Evolutionary conservation across 148 eudicot genomes (phyloP).

Genomic region (Nepenthes gracilis): DNA sequence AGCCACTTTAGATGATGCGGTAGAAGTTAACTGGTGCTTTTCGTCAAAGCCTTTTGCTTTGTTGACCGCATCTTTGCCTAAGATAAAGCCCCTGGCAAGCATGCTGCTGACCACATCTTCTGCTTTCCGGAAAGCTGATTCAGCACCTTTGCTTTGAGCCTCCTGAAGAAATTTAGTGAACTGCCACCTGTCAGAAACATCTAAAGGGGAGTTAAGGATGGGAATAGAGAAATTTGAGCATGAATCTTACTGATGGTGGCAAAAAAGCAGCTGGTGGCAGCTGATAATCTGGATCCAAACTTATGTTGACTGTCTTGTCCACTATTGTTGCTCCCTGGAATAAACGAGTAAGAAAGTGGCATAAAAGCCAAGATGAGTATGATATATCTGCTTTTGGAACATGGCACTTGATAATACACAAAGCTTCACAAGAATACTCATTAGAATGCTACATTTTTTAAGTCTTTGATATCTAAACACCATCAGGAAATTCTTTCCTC

Average conservation of each 20-base stretch:
- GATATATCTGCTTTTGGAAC: not conserved
- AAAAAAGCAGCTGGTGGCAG: slow-evolving; percentile 71
- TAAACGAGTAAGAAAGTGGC: not conserved
- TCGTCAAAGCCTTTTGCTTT: slow-evolving; percentile 92
- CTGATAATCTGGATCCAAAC: slow-evolving; percentile 58
- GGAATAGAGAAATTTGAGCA: not conserved
- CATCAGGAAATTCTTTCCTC: too few relatives aligned
- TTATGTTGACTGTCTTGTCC: slow-evolving; percentile 54
- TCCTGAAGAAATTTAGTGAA: slow-evolving; percentile 25
- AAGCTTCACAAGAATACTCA: too few relatives aligned
- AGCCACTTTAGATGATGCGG: slow-evolving; percentile 74
- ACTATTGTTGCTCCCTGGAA: slow-evolving; percentile 90
- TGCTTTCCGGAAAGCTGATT: slow-evolving; percentile 71
- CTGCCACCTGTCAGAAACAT: not conserved
- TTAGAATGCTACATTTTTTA: too few relatives aligned
- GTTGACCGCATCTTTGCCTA: slow-evolving; percentile 88
- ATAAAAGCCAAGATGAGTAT: not conserved
- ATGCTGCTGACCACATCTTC: slow-evolving; percentile 88
- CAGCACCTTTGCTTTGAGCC: slow-evolving; percentile 32
- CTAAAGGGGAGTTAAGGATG: not conserved
- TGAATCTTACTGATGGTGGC: slow-evolving; percentile 42
- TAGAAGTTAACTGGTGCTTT: slow-evolving; percentile 70
- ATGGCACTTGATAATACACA: not conserved
- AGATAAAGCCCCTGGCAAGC: slow-evolving; percentile 88
- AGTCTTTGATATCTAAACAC: too few relatives aligned